phyloP scores from a whole-genome alignment of 495 filamentous ascomycete genomes.

The Evernia prunastri region DNA sequence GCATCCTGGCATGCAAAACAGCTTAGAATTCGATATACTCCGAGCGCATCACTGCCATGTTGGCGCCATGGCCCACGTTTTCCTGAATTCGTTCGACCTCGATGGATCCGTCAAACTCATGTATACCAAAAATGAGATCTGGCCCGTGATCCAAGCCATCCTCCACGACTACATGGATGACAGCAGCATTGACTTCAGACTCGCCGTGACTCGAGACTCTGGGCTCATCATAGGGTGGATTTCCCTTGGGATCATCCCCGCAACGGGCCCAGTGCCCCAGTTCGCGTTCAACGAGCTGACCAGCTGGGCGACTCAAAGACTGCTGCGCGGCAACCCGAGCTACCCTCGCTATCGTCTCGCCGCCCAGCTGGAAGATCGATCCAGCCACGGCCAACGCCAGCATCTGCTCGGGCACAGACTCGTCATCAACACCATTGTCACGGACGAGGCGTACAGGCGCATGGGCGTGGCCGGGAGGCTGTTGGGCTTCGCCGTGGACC shows the following conservation, averaged over 20 bases:
- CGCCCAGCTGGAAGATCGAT: background rate
- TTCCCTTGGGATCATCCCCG: background rate
- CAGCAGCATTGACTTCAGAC: background rate
- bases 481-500: background rate
- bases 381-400: background rate
- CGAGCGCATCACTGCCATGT: background rate
- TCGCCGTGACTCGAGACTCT: background rate
- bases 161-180: conserved; percentile 4
- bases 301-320: background rate
- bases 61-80: background rate
- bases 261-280: background rate
- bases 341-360: background rate
- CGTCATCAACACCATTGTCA: background rate
- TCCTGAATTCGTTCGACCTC: background rate
- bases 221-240: background rate
- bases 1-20: background rate
- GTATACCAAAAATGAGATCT: background rate
- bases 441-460: background rate
- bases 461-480: background rate
- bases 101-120: background rate
- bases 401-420: background rate
- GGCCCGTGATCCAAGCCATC: background rate
- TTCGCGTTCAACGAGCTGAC: background rate
- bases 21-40: background rate
- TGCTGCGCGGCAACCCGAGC: background rate